These are phyloP conservation scores for Leishmania aethiopica DNA, from an alignment of 208 protist species.

Conservation along the genomic window DNA sequence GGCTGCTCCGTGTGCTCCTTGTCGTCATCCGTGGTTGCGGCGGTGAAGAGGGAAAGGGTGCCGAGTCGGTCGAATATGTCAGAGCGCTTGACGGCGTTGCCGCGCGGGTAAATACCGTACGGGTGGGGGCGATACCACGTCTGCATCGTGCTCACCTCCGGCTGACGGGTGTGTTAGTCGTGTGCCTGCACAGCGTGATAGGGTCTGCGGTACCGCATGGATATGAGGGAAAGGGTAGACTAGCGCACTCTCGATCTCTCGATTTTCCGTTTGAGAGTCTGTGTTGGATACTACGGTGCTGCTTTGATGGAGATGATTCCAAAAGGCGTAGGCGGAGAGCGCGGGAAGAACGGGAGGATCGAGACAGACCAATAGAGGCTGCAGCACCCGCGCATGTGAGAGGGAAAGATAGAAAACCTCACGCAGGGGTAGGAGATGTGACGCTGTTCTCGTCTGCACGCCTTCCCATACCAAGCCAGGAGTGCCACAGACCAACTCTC, in stretches of 20 bases:
- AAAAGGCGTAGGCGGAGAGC: background rate
- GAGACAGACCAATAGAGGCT: background rate
- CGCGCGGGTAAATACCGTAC: conserved; percentile 81
- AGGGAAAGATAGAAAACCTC: background rate
- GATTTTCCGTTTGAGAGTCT: background rate
- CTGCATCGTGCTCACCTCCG: conserved; percentile 33
- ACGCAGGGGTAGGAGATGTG: background rate
- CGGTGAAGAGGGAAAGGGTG: conserved; percentile 61
- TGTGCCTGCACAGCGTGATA: background rate
- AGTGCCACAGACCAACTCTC: background rate
- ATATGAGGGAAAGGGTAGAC: background rate
- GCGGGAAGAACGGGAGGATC: background rate
- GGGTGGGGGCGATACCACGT: conserved; percentile 81
- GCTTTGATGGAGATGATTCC: background rate
- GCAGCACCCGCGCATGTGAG: background rate
- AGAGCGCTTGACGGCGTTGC: conserved; percentile 52
- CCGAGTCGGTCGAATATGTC: conserved; percentile 71
- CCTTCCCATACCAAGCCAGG: background rate
- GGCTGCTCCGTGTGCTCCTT: conserved; percentile 70
- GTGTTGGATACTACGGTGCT: background rate
- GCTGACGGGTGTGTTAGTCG: background rate
- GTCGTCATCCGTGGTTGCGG: conserved; percentile 45
- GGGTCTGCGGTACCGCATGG: background rate
- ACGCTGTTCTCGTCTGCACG: background rate
- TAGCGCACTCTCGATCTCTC: background rate